Evolutionary conservation across 768 basidiomycete species (phyloP).

Genomic region (Phaeolepiota aurea): DNA sequence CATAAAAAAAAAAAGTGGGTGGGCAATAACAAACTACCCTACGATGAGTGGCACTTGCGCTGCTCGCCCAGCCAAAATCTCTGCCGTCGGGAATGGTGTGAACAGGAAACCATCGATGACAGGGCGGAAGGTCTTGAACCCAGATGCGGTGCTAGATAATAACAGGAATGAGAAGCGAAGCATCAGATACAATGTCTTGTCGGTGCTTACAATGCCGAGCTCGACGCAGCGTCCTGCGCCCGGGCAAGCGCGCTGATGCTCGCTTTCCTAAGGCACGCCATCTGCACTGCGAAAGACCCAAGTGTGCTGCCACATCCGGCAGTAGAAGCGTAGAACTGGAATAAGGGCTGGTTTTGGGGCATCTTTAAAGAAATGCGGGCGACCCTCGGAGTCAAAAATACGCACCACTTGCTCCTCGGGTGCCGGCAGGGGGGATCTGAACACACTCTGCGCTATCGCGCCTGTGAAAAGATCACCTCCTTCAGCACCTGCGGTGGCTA

Average conservation of each 20-base stretch:
- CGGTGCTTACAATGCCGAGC: constrained; percentile 30
- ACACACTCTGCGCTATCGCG: constrained; percentile 59
- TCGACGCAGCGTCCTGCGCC: constrained; percentile 41
- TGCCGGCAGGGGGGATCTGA: constrained; percentile 38
- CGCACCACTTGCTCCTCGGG: constrained; percentile 47
- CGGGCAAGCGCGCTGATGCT: constrained; percentile 41
- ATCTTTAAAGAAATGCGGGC: not conserved
- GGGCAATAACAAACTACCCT: too few species aligned
- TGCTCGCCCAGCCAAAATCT: constrained; percentile 36
- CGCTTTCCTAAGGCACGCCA: constrained; percentile 42
- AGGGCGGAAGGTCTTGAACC: constrained; percentile 42
- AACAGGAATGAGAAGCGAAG: not conserved
- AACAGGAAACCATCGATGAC: constrained; percentile 48
- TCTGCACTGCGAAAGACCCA: constrained; percentile 15
- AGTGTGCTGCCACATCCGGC: constrained; percentile 40
- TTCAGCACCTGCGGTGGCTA: constrained; percentile 31
- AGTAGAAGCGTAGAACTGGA: constrained; percentile 38
- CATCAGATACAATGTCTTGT: not conserved
- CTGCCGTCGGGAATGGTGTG: constrained; percentile 38
- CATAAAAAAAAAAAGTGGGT: too few species aligned
- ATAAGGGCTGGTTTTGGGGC: constrained; percentile 33
- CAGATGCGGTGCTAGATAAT: constrained; percentile 23
- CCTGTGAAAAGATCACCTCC: constrained; percentile 32
- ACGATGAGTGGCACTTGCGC: constrained; percentile 48
- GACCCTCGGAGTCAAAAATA: not conserved